These are phyloP conservation scores for Zygoascus hellenicus DNA, from an alignment of 1,139 yeast genomes.

Conservation along the genomic window DNA sequence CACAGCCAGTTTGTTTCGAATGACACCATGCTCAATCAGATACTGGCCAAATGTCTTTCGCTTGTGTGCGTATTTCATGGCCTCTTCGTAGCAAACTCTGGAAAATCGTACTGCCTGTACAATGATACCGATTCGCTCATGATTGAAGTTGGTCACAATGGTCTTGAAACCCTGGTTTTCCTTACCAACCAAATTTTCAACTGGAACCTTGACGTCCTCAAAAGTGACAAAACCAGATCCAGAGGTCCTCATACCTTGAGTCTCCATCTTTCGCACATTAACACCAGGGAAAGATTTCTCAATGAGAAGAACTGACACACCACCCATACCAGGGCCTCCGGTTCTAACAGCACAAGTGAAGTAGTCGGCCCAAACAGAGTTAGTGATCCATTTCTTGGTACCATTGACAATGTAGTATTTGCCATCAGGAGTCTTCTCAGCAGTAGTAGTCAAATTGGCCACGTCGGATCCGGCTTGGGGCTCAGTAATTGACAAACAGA, in stretches of 20 bases:
- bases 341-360: slow-evolving; percentile 44
- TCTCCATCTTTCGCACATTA: slow-evolving; percentile 35
- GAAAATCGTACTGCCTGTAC: slow-evolving; percentile 39
- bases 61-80: slow-evolving; percentile 39
- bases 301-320: slow-evolving; percentile 38
- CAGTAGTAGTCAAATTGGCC: slow-evolving; percentile 38
- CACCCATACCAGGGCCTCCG: slow-evolving; percentile 39
- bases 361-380: slow-evolving; percentile 40
- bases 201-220: slow-evolving; percentile 43
- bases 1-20: slow-evolving; percentile 40
- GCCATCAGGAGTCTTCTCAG: slow-evolving; percentile 37
- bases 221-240: slow-evolving; percentile 39
- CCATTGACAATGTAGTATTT: slow-evolving; percentile 41
- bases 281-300: slow-evolving; percentile 39
- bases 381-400: slow-evolving; percentile 43
- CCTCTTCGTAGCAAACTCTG: slow-evolving; percentile 40
- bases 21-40: slow-evolving; percentile 40
- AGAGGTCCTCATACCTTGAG: slow-evolving; percentile 39
- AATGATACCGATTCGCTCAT: slow-evolving; percentile 40
- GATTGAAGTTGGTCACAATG: slow-evolving; percentile 42
- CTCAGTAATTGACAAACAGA: slow-evolving; percentile 40
- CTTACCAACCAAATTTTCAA: slow-evolving; percentile 38
- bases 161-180: slow-evolving; percentile 42
- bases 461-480: slow-evolving; percentile 43
- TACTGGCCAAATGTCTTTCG: slow-evolving; percentile 41